Conservation (phyloP, 768 basidiomycete genomes). For the Serendipita vermifera region DNA sequence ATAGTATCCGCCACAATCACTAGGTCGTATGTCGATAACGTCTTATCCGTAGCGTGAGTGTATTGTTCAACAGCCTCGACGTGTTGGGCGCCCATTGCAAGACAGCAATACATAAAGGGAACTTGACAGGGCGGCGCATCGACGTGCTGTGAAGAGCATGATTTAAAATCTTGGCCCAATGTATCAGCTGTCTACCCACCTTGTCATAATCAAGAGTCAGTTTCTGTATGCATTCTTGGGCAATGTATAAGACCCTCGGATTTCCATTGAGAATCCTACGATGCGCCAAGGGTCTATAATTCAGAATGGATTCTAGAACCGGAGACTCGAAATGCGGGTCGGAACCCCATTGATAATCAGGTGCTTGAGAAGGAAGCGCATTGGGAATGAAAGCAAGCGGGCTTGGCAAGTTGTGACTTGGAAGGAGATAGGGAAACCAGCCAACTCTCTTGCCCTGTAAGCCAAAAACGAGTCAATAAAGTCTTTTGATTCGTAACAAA, state of each 20-base stretch:
- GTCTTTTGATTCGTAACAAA: no score
- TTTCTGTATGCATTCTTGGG: neutral
- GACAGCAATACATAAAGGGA: neutral
- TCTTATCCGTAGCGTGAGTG: conserved; percentile 1
- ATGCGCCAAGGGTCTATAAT: neutral
- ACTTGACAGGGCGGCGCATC: neutral
- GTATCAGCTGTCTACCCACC: neutral
- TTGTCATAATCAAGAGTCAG: neutral
- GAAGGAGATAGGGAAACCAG: conserved; percentile 3
- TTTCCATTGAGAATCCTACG: neutral
- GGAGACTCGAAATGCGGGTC: neutral
- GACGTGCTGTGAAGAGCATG: neutral
- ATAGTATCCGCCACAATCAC: neutral
- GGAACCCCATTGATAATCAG: neutral
- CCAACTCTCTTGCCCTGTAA: neutral
- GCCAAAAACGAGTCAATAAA: neutral
- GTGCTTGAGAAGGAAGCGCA: neutral
- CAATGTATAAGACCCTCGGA: neutral
- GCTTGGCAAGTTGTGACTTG: neutral
- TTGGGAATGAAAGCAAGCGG: neutral
- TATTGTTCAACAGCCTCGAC: conserved; percentile 3
- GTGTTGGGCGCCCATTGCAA: neutral
- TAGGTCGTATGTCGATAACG: neutral
- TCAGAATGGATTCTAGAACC: neutral
- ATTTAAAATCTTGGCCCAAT: no score